Evolutionary conservation across 2,329 filamentous ascomycete species (phyloP), one percentile per base, ranked within the genome.

Genomic region (Chrysoporthe austroafricana): DNA sequence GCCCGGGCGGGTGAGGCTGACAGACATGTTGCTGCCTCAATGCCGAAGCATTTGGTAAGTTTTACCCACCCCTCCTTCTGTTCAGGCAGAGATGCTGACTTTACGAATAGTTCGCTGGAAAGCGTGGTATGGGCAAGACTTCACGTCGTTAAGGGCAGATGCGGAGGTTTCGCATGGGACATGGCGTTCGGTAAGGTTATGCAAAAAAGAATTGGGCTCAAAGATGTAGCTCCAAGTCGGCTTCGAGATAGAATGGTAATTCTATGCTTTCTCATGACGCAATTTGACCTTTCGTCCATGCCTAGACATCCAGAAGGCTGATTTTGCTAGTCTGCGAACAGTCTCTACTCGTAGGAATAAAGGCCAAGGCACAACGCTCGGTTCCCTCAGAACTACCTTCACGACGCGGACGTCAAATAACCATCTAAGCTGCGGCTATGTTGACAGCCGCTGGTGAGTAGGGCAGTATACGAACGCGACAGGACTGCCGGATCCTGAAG

Each of bases 1-100:
- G 96, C 96, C 57, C 90, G 94, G 79, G 93, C 96, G 85, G 96
- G 96, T 85, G 96, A 99, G 84, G 94, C 91, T 70, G 96, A 99
- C 85, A 89, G 96, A 78, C 95, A 98, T 82, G 89, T 89, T 70
- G 90, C 90, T 66, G 91, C 92, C 48, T 86, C 92, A 64, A 82
- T 97, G 80, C 88, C 90, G 71, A 99, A 97, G 84, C 96, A 98
- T 83, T 85, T 99, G 87, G 91, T 97, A 86, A 79, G 90, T 87
- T 56, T 16, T 13, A 14, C 13, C 39, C 18, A 2, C 48, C 62
- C 26, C 44, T n/a, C 21, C 32, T 18, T 43, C 43, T 9, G 2
- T 5, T 39, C 9, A 2, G 8, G 16, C 16, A 36, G 14, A 14
- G n/a, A 11, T 74, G 74, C 81, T 80, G 76, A 82, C 72, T 59